Conservation (phyloP, 768 basidiomycete genomes). For the Coprinellus aureogranulatus region DNA sequence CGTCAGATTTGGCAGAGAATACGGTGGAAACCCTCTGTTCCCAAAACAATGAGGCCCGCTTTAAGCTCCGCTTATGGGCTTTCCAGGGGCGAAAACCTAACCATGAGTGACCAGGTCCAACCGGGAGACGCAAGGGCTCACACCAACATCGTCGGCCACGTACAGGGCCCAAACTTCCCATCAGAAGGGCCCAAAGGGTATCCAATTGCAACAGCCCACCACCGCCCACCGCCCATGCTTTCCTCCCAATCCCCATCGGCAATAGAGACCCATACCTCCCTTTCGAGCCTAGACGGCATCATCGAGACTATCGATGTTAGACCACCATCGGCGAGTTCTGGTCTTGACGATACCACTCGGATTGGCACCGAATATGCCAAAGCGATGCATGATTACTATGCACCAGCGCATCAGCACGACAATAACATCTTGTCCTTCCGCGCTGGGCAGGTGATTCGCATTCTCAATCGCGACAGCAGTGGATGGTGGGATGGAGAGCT, state of each 20-base stretch:
- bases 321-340: constrained; percentile 39
- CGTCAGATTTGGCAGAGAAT: too few relatives aligned
- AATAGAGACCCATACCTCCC: constrained; percentile 52
- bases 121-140: too few relatives aligned
- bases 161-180: constrained; percentile 28
- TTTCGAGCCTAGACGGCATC: constrained; percentile 34
- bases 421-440: constrained; percentile 88
- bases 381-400: constrained; percentile 92
- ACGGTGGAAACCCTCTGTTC: too few relatives aligned
- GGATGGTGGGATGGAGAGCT: constrained; percentile 99
- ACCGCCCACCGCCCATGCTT: constrained; percentile 51
- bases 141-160: too few relatives aligned
- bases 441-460: constrained; percentile 87
- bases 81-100: too few relatives aligned
- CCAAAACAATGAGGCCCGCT: too few relatives aligned
- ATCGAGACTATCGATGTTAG: constrained; percentile 14
- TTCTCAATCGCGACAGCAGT: constrained; percentile 80
- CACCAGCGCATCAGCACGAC: constrained; percentile 63
- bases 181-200: constrained; percentile 42
- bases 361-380: constrained; percentile 69
- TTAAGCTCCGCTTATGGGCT: too few relatives aligned
- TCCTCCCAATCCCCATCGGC: constrained; percentile 55
- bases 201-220: constrained; percentile 59
- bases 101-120: too few relatives aligned
- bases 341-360: constrained; percentile 51